Evolutionary conservation across 73 alveolate species (phyloP).

Genomic region (Loxodes magnus): DNA sequence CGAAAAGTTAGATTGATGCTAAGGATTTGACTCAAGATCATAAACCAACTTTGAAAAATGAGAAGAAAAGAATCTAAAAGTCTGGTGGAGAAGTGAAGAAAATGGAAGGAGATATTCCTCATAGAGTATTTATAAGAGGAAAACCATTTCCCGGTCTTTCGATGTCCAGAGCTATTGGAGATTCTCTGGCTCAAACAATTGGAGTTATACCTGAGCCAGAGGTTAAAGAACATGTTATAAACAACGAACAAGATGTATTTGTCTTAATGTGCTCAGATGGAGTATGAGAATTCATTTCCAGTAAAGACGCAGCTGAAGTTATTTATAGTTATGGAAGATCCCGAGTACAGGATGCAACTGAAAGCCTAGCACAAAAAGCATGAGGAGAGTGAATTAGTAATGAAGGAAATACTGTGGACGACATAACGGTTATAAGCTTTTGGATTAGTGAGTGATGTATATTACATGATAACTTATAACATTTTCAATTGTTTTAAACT

Average conservation of each 20-base stretch:
- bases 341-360: constrained; percentile 4
- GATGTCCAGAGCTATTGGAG: constrained; percentile 51
- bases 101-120: constrained; percentile 51
- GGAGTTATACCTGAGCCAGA: constrained; percentile 70
- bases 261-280: constrained; percentile 30
- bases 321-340: background rate
- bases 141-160: constrained; percentile 55
- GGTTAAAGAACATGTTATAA: background rate
- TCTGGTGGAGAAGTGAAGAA: constrained; percentile 71
- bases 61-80: constrained; percentile 63
- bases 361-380: constrained; percentile 7
- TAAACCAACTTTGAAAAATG: constrained; percentile 70
- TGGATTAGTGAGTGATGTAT: too few relatives aligned
- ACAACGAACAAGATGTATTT: constrained; percentile 1
- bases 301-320: background rate
- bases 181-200: constrained; percentile 52
- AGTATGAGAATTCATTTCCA: constrained; percentile 5
- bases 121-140: constrained; percentile 47
- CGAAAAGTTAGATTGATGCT: constrained; percentile 10
- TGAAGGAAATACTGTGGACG: constrained; percentile 18
- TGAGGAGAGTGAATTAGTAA: constrained; percentile 11
- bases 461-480: too few relatives aligned
- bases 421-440: constrained; percentile 11
- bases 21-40: constrained; percentile 72
- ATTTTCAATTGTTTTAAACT: too few relatives aligned